phyloP scores from a whole-genome alignment of 129 eudicot genomes.

The Cynara cardunculus region DNA sequence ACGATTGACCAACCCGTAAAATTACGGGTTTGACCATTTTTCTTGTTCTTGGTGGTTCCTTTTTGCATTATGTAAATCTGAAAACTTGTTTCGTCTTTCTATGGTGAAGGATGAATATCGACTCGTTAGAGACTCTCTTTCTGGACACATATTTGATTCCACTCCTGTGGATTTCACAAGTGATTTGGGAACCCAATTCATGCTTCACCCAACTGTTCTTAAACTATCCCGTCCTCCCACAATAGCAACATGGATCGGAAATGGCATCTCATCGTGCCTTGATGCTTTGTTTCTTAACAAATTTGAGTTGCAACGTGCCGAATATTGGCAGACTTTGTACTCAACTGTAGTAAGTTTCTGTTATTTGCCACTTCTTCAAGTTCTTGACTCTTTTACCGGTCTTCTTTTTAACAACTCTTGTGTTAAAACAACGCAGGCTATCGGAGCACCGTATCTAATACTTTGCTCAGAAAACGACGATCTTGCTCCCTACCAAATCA shows the following conservation, averaged over 20 bases:
- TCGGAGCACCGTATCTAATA: slow-evolving; percentile 83
- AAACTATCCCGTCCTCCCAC: slow-evolving; percentile 64
- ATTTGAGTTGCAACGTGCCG: slow-evolving; percentile 87
- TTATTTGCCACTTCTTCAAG: not conserved
- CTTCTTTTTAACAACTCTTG: not conserved
- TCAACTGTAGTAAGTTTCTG: slow-evolving; percentile 59
- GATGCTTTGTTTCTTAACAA: slow-evolving; percentile 73
- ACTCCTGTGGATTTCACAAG: slow-evolving; percentile 85
- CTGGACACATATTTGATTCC: slow-evolving; percentile 87
- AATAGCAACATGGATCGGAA: slow-evolving; percentile 66
- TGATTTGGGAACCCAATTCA: slow-evolving; percentile 74
- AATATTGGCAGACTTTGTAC: slow-evolving; percentile 93
- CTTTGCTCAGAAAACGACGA: slow-evolving; percentile 88
- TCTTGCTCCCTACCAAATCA: slow-evolving; percentile 70
- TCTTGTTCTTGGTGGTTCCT: not conserved
- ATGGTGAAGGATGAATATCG: slow-evolving; percentile 54
- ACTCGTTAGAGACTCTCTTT: slow-evolving; percentile 70
- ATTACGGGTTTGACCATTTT: not conserved
- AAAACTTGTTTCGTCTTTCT: slow-evolving; percentile 14
- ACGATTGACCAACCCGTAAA: not conserved
- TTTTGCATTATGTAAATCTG: not conserved
- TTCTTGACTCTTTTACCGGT: not conserved
- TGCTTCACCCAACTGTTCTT: slow-evolving; percentile 69
- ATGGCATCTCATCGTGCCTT: slow-evolving; percentile 53
- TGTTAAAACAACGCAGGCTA: slow-evolving; percentile 37